Evolutionary conservation across 495 filamentous ascomycete genomes (phyloP).

Genomic region (Talaromyces proteolyticus): DNA sequence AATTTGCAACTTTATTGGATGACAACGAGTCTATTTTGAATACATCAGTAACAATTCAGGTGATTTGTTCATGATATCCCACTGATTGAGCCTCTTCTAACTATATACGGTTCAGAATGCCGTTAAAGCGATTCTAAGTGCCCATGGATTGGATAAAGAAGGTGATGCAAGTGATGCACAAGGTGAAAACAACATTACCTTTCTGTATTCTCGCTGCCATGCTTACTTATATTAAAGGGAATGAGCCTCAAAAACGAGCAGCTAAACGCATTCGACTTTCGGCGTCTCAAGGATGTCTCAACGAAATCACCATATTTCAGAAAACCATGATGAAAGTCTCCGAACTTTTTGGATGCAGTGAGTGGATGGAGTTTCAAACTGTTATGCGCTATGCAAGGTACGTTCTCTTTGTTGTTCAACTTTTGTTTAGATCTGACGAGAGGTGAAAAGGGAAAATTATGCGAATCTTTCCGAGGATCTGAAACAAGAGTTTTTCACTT

Average conservation of each 20-base stretch:
- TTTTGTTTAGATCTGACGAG: conserved; percentile 7
- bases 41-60: background rate
- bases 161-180: background rate
- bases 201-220: background rate
- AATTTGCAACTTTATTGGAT: background rate
- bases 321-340: conserved; percentile 15
- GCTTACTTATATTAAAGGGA: background rate
- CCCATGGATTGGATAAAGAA: background rate
- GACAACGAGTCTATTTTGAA: background rate
- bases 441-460: conserved; percentile 10
- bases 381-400: conserved; percentile 23
- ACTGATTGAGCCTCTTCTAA: background rate
- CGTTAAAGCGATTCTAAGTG: background rate
- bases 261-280: conserved; percentile 23
- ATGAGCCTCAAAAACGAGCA: conserved; percentile 12
- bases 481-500: conserved; percentile 25
- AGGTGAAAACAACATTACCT: background rate
- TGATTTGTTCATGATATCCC: background rate
- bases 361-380: conserved; percentile 14
- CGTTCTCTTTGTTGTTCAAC: conserved; percentile 11
- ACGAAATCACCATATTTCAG: conserved; percentile 9
- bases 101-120: background rate
- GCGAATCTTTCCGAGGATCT: conserved; percentile 23
- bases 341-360: conserved; percentile 13
- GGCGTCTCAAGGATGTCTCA: background rate